Base-by-base conservation (phyloP, 2,329 filamentous ascomycete genomes). In the Cladosporium sp. region DNA sequence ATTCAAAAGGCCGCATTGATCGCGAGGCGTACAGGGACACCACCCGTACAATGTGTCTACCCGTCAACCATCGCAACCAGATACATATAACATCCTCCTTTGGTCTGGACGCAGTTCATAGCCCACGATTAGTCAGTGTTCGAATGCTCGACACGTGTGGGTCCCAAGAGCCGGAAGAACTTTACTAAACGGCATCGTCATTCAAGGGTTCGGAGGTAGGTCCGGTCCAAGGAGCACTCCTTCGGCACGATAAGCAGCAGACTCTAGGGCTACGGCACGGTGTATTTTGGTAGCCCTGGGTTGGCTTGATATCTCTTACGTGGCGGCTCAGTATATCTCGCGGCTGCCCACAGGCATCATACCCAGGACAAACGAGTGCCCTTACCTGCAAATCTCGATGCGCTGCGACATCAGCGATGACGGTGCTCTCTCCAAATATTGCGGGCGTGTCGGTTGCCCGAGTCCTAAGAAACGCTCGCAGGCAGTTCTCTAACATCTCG, bases 321-420 rank as follows among this genome's bases (percentile, higher is more conserved):
- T 15, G 32, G 32, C 15, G 8, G 32, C 32, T 35, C 32, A n/a
- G 12, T 35, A 35, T 16, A 15, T 5, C 13, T 7, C 15, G 12
- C 4, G 13, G 4, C 11, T 5, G n/a, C 32, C 32, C 32, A 35
- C 32, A 18, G 4, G 15, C 5, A 12, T 11, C 9, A 35, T 16
- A n/a, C 13, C 32, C 13, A 27, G 32, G 12, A 35, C 32, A 16
- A n/a, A 35, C 32, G 32, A 15, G 12, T 15, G 32, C 15, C 25
- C 9, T 47, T 19, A 25, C 45, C 9, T 15, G 36, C 45, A 48
- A 48, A 40, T 40, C 36, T 40, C 45, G 45, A 48, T 48, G 45
- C 16, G 22, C 29, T 22, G 7, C 13, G 32, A 16, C 19, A 30
- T 35, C 45, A 32, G 19, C 45, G 45, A 48, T 48, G 36, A 48